A percentile compares a stretch with the other conserved stretches of the same genome.
Conservation (phyloP, 345 rosid species). For the Bruguiera parviflora region DNA sequence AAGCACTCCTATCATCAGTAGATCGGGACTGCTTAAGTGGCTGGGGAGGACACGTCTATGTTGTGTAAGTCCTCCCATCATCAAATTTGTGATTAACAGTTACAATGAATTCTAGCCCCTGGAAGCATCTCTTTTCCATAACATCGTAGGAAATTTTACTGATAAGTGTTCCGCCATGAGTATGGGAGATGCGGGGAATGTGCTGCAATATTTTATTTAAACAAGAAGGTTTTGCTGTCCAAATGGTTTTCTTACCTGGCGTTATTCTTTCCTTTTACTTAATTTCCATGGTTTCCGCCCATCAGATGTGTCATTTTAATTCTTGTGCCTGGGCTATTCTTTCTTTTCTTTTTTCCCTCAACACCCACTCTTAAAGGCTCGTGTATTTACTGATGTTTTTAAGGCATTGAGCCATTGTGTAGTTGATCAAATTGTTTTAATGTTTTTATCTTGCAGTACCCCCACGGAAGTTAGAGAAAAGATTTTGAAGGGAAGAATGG, state of each 20-base stretch:
- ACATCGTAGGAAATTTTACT: no score
- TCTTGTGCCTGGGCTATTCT: no score
- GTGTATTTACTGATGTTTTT: not conserved
- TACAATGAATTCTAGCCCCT: not conserved
- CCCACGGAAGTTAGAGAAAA: conserved; percentile 79
- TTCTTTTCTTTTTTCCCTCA: not conserved
- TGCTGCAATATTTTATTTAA: no score
- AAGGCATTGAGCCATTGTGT: not conserved
- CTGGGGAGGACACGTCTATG: conserved; percentile 96
- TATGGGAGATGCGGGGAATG: not conserved
- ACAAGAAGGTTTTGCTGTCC: not conserved
- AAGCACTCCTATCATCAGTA: conserved; percentile 83
- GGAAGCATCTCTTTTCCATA: no score
- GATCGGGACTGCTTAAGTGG: conserved; percentile 99
- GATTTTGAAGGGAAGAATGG: conserved; percentile 98
- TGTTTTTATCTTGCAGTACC: conserved; percentile 47
- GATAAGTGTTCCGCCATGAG: no score
- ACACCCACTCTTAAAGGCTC: not conserved
- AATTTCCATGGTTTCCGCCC: not conserved
- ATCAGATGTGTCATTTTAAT: not conserved
- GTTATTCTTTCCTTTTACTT: not conserved
- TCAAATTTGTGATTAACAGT: not conserved
- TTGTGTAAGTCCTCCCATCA: conserved; percentile 64
- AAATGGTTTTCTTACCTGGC: not conserved
- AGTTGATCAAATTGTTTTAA: not conserved